Conservation (phyloP, 192 early-diverging fungal species). For the Kickxella alabastrina region DNA sequence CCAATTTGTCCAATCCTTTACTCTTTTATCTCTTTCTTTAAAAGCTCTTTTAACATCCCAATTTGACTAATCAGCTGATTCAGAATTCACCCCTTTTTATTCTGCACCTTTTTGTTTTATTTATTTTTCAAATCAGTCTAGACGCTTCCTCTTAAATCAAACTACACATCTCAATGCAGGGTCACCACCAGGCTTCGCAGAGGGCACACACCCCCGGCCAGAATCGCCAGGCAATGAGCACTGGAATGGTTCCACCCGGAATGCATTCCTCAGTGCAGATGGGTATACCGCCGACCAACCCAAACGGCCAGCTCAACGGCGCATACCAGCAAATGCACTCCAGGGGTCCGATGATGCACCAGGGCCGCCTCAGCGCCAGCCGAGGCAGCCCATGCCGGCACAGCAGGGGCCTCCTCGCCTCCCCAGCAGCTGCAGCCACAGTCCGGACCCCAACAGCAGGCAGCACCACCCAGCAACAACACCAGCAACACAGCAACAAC, state of each 20-base stretch:
- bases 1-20: too few species aligned
- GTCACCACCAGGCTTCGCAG: constrained; percentile 41
- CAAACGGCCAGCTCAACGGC: constrained; percentile 27
- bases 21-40: too few species aligned
- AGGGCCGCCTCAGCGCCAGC: constrained; percentile 2
- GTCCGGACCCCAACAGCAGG: not conserved
- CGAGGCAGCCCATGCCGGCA: constrained; percentile 1
- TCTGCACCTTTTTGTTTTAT: not conserved
- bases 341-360: constrained; percentile 15
- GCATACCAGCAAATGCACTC: constrained; percentile 25
- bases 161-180: constrained; percentile 26
- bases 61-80: too few species aligned
- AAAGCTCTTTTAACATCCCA: too few species aligned
- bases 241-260: constrained; percentile 35
- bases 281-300: constrained; percentile 17
- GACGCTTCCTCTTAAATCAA: too few species aligned
- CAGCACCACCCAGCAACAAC: too few species aligned
- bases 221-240: constrained; percentile 26
- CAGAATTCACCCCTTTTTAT: too few species aligned
- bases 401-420: constrained; percentile 12
- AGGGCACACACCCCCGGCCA: constrained; percentile 32
- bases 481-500: constrained; percentile 8
- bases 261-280: constrained; percentile 30
- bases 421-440: constrained; percentile 21
- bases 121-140: too few species aligned